Evolutionary conservation across 495 filamentous ascomycete genomes (phyloP).

Genomic region (Thozetella sp.): DNA sequence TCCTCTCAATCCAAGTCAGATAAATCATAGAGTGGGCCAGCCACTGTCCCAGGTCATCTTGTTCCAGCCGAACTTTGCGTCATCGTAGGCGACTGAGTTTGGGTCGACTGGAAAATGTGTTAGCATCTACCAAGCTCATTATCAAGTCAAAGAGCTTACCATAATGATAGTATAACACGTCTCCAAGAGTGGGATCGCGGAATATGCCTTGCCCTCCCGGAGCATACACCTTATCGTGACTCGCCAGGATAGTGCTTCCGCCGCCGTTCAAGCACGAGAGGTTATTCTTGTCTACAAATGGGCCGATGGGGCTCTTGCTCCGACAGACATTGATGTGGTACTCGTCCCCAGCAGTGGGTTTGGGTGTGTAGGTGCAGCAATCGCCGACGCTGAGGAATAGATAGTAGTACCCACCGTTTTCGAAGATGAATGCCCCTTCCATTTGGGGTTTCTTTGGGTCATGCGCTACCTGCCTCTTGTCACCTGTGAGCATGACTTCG

Average conservation of each 20-base stretch:
- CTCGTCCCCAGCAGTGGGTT: constrained; percentile 59
- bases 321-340: constrained; percentile 70
- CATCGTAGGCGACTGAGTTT: constrained; percentile 59
- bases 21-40: constrained; percentile 64
- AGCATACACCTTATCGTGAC: constrained; percentile 65
- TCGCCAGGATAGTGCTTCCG: constrained; percentile 64
- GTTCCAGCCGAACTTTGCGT: constrained; percentile 73
- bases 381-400: constrained; percentile 65
- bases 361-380: constrained; percentile 56
- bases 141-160: constrained; percentile 16
- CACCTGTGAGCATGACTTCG: constrained; percentile 14
- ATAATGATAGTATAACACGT: constrained; percentile 76
- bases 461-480: constrained; percentile 54
- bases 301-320: constrained; percentile 48
- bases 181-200: neutral
- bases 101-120: constrained; percentile 43
- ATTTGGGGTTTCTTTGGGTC: constrained; percentile 53
- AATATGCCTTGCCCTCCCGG: constrained; percentile 66
- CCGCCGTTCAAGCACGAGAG: constrained; percentile 56
- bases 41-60: constrained; percentile 62
- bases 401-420: constrained; percentile 61
- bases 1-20: too few species aligned
- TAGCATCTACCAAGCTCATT: neutral
- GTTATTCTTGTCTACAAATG: constrained; percentile 65
- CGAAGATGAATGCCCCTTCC: constrained; percentile 62